Conservation (phyloP, 108 stramenopile genomes). For the Discostella stelligeroides region DNA sequence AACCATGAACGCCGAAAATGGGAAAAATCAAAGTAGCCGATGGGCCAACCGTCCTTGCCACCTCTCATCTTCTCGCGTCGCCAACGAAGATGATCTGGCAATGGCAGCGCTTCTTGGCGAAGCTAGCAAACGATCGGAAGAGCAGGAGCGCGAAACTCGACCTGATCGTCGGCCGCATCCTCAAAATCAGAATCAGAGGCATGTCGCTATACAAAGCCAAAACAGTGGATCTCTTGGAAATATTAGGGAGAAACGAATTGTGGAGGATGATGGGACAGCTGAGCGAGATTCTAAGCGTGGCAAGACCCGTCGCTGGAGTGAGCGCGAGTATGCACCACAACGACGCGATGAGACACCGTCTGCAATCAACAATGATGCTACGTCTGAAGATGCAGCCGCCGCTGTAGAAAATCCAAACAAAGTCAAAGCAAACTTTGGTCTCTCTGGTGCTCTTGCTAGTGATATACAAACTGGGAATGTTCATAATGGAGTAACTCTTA, state of each 20-base stretch:
- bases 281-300: slow-evolving; percentile 6
- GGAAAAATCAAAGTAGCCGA: slow-evolving; percentile 9
- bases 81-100: slow-evolving; percentile 30
- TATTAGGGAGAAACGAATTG: slow-evolving; percentile 17
- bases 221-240: not conserved
- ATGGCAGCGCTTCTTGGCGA: slow-evolving; percentile 33
- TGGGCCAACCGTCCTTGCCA: slow-evolving; percentile 2
- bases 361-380: slow-evolving; percentile 7
- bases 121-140: slow-evolving; percentile 20
- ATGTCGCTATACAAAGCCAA: not conserved
- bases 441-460: slow-evolving; percentile 94
- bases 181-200: not conserved
- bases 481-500: slow-evolving; percentile 91
- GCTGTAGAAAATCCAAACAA: slow-evolving; percentile 38
- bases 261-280: slow-evolving; percentile 22
- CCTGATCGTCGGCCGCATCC: slow-evolving; percentile 31
- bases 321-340: not conserved
- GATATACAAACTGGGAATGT: slow-evolving; percentile 89
- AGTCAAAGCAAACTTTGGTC: slow-evolving; percentile 88
- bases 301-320: slow-evolving; percentile 19
- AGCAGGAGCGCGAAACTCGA: slow-evolving; percentile 21
- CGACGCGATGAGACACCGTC: not conserved
- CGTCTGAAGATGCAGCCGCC: not conserved
- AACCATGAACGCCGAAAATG: slow-evolving; percentile 19
- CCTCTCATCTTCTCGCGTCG: slow-evolving; percentile 4